phyloP scores from a whole-genome alignment of 2,329 filamentous ascomycete species.

The Curvularia sp. region DNA sequence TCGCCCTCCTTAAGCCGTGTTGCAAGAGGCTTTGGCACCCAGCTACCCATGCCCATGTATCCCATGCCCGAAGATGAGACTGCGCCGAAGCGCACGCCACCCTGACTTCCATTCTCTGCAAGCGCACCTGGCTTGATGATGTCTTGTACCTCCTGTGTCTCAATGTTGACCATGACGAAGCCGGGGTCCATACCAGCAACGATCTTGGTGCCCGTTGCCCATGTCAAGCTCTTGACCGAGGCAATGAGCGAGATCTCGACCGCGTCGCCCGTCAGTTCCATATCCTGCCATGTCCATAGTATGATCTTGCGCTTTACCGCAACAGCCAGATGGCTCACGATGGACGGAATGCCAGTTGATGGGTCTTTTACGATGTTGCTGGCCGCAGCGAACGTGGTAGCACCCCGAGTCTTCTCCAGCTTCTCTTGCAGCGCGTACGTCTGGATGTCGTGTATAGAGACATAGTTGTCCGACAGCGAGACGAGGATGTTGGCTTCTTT shows the following conservation, averaged over 20 bases:
- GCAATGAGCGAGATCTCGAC: constrained; percentile 81
- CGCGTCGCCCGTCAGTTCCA: constrained; percentile 78
- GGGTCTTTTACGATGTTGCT: constrained; percentile 94
- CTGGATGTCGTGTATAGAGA: constrained; percentile 88
- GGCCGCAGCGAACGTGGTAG: constrained; percentile 87
- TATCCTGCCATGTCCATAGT: constrained; percentile 95
- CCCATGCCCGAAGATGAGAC: constrained; percentile 89
- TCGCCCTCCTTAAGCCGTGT: constrained; percentile 82
- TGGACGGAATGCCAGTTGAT: constrained; percentile 85
- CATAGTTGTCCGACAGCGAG: constrained; percentile 86
- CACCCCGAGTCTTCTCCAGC: constrained; percentile 83
- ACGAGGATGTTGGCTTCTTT: constrained; percentile 93
- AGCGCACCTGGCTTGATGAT: constrained; percentile 79
- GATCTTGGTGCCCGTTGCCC: constrained; percentile 85
- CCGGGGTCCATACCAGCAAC: constrained; percentile 90
- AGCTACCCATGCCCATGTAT: constrained; percentile 92
- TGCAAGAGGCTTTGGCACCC: constrained; percentile 88
- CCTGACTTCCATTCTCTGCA: constrained; percentile 68
- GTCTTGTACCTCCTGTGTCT: constrained; percentile 75
- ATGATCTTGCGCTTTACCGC: constrained; percentile 89
- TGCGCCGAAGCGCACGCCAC: constrained; percentile 79
- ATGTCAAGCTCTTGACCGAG: constrained; percentile 85
- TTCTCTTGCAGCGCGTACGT: constrained; percentile 83
- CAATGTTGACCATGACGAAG: constrained; percentile 87
- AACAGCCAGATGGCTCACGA: constrained; percentile 89